Conservation (phyloP, 2,329 filamentous ascomycete genomes). For the Drechslerella coelobrocha region DNA sequence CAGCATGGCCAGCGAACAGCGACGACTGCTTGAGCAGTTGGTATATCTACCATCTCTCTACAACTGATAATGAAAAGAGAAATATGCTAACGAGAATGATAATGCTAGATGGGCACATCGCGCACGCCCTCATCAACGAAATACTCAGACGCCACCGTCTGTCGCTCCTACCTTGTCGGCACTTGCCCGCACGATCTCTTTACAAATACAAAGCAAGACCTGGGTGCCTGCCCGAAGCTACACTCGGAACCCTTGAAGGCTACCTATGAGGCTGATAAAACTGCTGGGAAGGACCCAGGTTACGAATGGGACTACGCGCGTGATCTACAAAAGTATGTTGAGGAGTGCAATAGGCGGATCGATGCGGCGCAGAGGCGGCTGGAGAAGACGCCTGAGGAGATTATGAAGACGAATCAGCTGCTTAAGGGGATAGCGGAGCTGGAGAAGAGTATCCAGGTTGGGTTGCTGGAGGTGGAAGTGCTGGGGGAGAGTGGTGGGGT, state of each 20-base stretch:
- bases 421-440: constrained; percentile 87
- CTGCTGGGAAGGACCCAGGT: constrained; percentile 64
- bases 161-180: constrained; percentile 89
- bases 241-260: constrained; percentile 87
- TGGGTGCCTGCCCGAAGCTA: constrained; percentile 84
- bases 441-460: constrained; percentile 76
- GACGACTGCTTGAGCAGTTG: constrained; percentile 96
- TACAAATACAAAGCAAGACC: constrained; percentile 98
- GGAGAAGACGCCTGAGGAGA: constrained; percentile 98
- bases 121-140: constrained; percentile 69
- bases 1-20: constrained; percentile 70
- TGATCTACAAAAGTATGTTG: constrained; percentile 95
- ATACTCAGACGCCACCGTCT: constrained; percentile 90
- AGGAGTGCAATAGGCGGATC: constrained; percentile 93
- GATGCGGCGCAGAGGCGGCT: constrained; percentile 85
- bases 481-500: constrained; percentile 83
- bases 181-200: constrained; percentile 98
- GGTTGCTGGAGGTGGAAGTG: constrained; percentile 83
- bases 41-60: constrained; percentile 55
- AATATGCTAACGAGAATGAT: constrained; percentile 5
- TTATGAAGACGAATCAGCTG: constrained; percentile 88
- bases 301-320: constrained; percentile 98
- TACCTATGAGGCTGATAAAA: constrained; percentile 72
- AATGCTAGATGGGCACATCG: constrained; percentile 69
- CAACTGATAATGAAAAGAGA: background rate